Conservation (phyloP, 192 early-diverging fungal genomes). For the Podila clonocystis region DNA sequence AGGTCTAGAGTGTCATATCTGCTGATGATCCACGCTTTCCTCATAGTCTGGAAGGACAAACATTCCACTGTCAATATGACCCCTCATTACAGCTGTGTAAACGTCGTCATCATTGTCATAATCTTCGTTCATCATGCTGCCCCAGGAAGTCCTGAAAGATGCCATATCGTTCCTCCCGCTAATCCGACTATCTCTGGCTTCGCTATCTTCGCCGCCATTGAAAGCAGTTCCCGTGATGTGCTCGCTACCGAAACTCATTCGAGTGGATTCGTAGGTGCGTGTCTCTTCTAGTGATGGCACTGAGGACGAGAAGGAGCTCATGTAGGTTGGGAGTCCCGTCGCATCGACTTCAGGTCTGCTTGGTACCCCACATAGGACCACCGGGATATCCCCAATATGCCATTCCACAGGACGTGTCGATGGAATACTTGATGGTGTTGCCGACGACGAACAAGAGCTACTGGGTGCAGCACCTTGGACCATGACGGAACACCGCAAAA, state of each 20-base stretch:
- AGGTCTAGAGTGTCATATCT: background rate
- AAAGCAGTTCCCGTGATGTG: background rate
- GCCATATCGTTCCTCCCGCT: background rate
- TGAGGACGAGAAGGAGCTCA: constrained; percentile 25
- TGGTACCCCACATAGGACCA: constrained; percentile 13
- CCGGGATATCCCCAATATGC: constrained; percentile 18
- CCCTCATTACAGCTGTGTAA: constrained; percentile 1
- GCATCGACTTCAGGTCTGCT: background rate
- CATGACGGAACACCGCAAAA: constrained; percentile 7
- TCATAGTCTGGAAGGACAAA: constrained; percentile 12
- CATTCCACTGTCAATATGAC: background rate
- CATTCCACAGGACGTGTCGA: background rate
- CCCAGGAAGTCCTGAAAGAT: background rate
- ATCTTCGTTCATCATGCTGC: background rate
- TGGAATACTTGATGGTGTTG: background rate
- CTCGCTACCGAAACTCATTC: constrained; percentile 1
- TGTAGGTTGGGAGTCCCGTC: constrained; percentile 15
- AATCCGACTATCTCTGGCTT: background rate
- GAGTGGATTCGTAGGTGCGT: constrained; percentile 8
- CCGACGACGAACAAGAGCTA: background rate
- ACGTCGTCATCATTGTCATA: constrained; percentile 1
- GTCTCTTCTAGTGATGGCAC: background rate
- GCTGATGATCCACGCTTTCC: background rate
- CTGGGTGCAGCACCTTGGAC: background rate
- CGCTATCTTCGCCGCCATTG: background rate